A percentile compares a stretch with the other conserved stretches of the same genome.
phyloP scores from a whole-genome alignment of 345 rosid species.

The Heritiera littoralis region DNA sequence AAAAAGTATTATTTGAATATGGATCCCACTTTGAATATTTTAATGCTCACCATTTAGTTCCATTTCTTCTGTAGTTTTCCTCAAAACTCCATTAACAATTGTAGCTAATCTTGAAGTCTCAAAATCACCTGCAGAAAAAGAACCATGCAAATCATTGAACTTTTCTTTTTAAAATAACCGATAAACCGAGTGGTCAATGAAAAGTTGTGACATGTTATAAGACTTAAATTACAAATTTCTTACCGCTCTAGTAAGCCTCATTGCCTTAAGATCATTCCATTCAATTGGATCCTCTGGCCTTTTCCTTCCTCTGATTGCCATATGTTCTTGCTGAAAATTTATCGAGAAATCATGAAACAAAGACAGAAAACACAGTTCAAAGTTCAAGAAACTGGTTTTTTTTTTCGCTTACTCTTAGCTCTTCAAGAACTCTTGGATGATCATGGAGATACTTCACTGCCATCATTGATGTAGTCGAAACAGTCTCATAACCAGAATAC shows the following conservation, averaged over 20 bases:
- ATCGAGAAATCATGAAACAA: background rate
- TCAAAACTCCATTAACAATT: conserved; percentile 75
- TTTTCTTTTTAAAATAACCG: background rate
- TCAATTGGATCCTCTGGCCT: conserved; percentile 64
- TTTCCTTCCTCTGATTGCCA: conserved; percentile 61
- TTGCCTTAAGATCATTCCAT: conserved; percentile 67
- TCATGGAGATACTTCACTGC: conserved; percentile 85
- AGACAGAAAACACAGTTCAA: background rate
- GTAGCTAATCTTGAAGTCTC: conserved; percentile 86
- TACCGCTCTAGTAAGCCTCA: conserved; percentile 90
- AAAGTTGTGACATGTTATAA: too few relatives aligned
- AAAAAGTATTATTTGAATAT: conserved; percentile 6
- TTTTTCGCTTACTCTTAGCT: conserved; percentile 59
- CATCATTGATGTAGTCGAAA: conserved; percentile 91
- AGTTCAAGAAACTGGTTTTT: background rate
- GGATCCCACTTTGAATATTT: conserved; percentile 21
- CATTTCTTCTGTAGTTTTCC: conserved; percentile 76
- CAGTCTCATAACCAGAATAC: conserved; percentile 85
- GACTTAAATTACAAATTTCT: conserved; percentile 21
- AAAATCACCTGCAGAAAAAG: conserved; percentile 55
- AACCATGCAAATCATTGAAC: conserved; percentile 17
- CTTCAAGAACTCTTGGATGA: conserved; percentile 67
- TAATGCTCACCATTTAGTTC: conserved; percentile 65
- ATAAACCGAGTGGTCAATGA: background rate
- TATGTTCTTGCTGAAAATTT: conserved; percentile 67